These are phyloP conservation scores for Apiotrichum brassicae DNA, from an alignment of 1,284 basidiomycete species.

Conservation along the genomic window DNA sequence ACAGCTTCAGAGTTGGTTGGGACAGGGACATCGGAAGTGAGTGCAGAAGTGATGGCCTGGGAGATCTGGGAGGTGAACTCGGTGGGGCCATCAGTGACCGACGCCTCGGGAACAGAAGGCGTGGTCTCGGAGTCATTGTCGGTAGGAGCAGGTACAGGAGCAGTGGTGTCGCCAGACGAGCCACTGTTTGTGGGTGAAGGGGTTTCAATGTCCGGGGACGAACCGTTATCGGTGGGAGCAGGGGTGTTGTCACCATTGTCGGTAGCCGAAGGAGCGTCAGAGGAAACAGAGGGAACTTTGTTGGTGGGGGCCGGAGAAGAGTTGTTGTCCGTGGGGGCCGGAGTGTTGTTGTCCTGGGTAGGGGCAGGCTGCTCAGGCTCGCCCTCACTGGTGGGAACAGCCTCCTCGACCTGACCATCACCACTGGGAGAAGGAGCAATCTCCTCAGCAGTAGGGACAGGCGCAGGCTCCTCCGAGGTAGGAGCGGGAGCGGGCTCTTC, in stretches of 20 bases:
- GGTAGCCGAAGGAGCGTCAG: background rate
- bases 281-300: background rate
- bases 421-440: background rate
- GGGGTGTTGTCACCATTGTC: constrained; percentile 1
- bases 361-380: background rate
- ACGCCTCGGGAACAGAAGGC: background rate
- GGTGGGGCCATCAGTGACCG: background rate
- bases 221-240: constrained; percentile 3
- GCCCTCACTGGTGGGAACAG: background rate
- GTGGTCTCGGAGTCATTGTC: background rate
- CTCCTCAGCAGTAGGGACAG: background rate
- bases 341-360: background rate
- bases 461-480: background rate
- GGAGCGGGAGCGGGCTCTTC: constrained; percentile 4
- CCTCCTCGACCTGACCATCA: background rate
- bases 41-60: too few relatives aligned
- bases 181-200: background rate
- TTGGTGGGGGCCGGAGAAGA: background rate
- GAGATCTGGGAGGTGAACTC: background rate
- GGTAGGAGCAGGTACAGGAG: background rate
- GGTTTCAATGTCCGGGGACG: constrained; percentile 1
- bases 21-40: background rate
- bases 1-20: background rate
- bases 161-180: background rate
- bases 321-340: background rate